phyloP scores from a whole-genome alignment of 139 green algal genomes.

The Diplosphaera chodatii region DNA sequence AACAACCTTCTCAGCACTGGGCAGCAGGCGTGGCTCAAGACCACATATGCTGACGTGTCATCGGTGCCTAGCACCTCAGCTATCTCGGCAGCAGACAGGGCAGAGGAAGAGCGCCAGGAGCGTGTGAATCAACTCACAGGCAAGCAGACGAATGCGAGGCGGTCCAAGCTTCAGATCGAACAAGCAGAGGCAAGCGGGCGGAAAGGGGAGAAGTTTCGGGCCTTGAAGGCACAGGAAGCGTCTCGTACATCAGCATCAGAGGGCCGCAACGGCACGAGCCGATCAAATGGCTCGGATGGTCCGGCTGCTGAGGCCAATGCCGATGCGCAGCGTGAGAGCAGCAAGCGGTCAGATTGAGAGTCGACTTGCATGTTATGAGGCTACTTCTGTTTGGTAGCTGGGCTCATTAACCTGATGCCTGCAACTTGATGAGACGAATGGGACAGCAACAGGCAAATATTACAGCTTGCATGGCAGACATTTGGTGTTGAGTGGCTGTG shows the following conservation, averaged over 20 bases:
- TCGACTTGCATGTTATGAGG: no score
- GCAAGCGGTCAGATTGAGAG: no score
- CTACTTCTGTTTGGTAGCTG: no score
- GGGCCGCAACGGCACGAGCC: constrained; percentile 1
- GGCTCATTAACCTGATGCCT: no score
- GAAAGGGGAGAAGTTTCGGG: constrained; percentile 63
- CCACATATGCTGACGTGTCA: not conserved
- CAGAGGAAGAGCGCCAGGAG: constrained; percentile 32
- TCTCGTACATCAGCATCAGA: constrained; percentile 46
- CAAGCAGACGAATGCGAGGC: not conserved
- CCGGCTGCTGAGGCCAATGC: no score
- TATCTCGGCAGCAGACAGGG: constrained; percentile 17
- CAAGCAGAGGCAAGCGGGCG: no score
- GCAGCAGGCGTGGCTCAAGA: constrained; percentile 53
- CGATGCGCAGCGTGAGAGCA: no score
- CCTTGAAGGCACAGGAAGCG: constrained; percentile 66
- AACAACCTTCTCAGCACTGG: constrained; percentile 94
- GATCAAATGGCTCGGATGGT: no score
- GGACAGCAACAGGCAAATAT: no score
- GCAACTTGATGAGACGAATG: no score
- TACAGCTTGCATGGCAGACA: no score
- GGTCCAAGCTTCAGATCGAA: not conserved
- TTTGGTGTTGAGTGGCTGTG: no score
- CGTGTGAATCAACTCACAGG: constrained; percentile 2
- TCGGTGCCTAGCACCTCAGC: constrained; percentile 6